Percentiles rank a stretch among this genome's conserved stretches.
These are phyloP conservation scores for Polymyxa betae DNA, from an alignment of 208 protist genomes.

Conservation along the genomic window DNA sequence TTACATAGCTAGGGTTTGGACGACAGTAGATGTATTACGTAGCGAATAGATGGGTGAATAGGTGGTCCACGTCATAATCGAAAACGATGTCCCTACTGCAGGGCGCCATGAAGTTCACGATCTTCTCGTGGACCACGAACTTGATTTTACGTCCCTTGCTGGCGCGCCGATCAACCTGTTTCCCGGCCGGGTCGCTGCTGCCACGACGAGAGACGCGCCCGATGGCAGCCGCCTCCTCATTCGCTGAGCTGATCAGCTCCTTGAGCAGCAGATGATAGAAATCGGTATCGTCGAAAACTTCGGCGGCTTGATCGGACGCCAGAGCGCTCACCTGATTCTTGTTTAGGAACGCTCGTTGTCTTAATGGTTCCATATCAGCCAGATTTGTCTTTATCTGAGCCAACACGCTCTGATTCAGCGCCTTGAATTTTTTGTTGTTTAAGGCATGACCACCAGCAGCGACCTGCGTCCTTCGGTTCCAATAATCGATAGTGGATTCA, in stretches of 20 bases:
- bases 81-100: neutral
- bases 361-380: neutral
- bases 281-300: constrained; percentile 2
- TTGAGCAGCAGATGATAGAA: constrained; percentile 21
- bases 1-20: too few species aligned
- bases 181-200: neutral
- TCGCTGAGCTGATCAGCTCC: neutral
- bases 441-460: neutral
- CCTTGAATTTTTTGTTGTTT: constrained; percentile 49
- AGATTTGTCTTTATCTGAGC: neutral
- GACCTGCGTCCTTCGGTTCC: constrained; percentile 16
- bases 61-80: constrained; percentile 24
- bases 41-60: constrained; percentile 48
- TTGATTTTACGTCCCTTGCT: constrained; percentile 42
- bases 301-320: neutral
- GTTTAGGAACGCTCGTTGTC: neutral
- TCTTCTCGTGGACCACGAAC: constrained; percentile 18
- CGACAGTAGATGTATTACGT: neutral
- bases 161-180: constrained; percentile 3
- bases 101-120: constrained; percentile 47
- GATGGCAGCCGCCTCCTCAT: neutral
- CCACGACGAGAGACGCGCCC: too few species aligned
- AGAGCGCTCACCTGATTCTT: neutral
- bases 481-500: neutral
- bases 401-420: constrained; percentile 32